These are phyloP conservation scores for Ustilaginoidea virens DNA, from an alignment of 2,329 filamentous ascomycete species.

Conservation along the genomic window DNA sequence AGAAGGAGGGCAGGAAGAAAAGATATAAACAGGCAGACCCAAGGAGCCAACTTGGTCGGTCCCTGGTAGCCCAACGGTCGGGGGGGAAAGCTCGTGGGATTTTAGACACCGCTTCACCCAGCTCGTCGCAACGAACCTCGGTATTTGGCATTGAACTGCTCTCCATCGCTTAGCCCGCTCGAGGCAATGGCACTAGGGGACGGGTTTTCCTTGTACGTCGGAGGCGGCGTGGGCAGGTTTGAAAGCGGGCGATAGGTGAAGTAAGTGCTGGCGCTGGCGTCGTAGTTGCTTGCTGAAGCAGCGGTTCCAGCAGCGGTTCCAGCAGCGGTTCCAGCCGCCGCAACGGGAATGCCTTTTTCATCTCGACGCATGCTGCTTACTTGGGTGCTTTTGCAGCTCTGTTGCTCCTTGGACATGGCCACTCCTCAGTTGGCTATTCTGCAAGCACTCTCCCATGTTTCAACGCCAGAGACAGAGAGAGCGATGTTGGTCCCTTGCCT, in stretches of 20 bases:
- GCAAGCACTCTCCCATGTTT: constrained; percentile 6
- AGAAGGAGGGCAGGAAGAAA: no score
- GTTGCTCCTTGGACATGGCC: no score
- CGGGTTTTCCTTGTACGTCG: constrained; percentile 31
- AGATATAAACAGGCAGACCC: no score
- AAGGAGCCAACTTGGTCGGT: no score
- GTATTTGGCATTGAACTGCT: constrained; percentile 22
- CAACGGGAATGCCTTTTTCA: neutral
- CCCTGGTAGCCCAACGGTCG: no score
- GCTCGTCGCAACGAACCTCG: constrained; percentile 24
- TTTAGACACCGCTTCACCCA: no score
- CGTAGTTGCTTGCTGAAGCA: no score
- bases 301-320: no score
- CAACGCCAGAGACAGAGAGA: no score
- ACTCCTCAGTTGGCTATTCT: constrained; percentile 1
- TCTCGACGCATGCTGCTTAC: constrained; percentile 4
- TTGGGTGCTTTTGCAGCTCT: constrained; percentile 3
- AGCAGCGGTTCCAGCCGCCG: neutral
- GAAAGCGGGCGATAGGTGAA: constrained; percentile 54
- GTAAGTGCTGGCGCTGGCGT: constrained; percentile 34
- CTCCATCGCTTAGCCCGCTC: constrained; percentile 25
- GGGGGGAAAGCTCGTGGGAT: no score
- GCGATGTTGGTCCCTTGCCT: no score
- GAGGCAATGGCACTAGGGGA: constrained; percentile 17
- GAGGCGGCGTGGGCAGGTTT: constrained; percentile 51